These are phyloP conservation scores for Strigomonas galati DNA, from an alignment of 208 protist species.

Conservation along the genomic window DNA sequence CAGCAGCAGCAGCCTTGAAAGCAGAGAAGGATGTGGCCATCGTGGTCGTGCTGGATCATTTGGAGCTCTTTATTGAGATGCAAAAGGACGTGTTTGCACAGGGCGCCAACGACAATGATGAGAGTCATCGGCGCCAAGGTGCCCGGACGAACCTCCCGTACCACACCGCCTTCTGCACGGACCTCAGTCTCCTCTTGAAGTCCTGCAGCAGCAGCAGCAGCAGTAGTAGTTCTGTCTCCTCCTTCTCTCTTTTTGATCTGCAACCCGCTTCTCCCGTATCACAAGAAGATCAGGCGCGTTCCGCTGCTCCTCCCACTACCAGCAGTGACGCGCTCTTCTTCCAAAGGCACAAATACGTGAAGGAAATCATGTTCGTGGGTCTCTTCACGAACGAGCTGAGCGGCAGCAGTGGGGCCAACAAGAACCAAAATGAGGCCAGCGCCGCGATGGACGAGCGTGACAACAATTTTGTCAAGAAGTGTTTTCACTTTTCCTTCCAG, in stretches of 20 bases:
- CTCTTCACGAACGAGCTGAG: constrained; percentile 39
- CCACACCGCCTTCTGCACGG: background rate
- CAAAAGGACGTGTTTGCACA: constrained; percentile 5
- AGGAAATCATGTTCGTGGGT: constrained; percentile 23
- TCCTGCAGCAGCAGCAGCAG: no score
- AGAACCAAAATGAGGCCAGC: no score
- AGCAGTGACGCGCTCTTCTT: no score
- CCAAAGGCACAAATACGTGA: no score
- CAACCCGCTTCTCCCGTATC: no score
- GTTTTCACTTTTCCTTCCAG: constrained; percentile 32
- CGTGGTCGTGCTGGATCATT: constrained; percentile 63
- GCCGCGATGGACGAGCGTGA: no score
- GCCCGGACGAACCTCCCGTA: no score
- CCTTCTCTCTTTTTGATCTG: background rate
- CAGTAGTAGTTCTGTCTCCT: background rate
- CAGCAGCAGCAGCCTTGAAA: background rate
- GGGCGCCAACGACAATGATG: background rate
- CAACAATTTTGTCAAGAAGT: constrained; percentile 32
- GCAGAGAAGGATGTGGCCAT: constrained; percentile 14
- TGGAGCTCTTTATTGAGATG: constrained; percentile 44
- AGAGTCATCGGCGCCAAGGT: no score
- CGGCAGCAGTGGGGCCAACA: no score
- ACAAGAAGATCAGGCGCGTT: no score
- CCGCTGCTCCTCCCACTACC: no score
- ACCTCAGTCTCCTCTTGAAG: constrained; percentile 16